A percentile compares a stretch with the other conserved stretches of the same genome.
Conservation (phyloP, 805 yeast species). For the Candida nanaspora region DNA sequence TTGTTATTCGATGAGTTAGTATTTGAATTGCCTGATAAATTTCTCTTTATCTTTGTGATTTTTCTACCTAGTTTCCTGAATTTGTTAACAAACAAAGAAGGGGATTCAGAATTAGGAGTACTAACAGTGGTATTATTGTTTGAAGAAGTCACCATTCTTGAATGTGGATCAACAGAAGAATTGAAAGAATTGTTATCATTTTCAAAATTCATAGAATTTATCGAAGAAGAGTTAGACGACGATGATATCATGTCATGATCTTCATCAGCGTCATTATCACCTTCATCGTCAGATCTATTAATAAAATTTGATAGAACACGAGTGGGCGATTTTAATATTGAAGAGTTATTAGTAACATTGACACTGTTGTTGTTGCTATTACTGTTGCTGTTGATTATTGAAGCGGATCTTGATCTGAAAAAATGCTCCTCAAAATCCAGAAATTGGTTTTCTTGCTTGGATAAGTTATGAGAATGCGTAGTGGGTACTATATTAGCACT, state of each 20-base stretch:
- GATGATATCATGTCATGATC: no score
- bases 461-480: background rate
- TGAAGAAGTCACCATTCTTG: no score
- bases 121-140: background rate
- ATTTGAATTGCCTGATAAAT: background rate
- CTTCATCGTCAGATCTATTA: no score
- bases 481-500: background rate
- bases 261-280: no score
- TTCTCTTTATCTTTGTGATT: background rate
- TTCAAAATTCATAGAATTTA: no score
- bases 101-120: background rate
- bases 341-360: background rate
- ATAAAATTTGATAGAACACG: no score
- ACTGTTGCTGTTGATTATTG: background rate
- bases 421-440: conserved; percentile 1
- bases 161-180: background rate
- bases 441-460: background rate
- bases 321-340: no score
- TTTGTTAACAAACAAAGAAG: background rate
- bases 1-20: background rate
- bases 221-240: background rate
- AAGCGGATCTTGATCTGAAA: conserved; percentile 1
- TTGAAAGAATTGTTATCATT: no score
- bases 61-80: background rate
- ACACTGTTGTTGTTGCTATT: background rate